Conservation (phyloP, 2,329 filamentous ascomycete genomes). For the Grosmannia clavigera region DNA sequence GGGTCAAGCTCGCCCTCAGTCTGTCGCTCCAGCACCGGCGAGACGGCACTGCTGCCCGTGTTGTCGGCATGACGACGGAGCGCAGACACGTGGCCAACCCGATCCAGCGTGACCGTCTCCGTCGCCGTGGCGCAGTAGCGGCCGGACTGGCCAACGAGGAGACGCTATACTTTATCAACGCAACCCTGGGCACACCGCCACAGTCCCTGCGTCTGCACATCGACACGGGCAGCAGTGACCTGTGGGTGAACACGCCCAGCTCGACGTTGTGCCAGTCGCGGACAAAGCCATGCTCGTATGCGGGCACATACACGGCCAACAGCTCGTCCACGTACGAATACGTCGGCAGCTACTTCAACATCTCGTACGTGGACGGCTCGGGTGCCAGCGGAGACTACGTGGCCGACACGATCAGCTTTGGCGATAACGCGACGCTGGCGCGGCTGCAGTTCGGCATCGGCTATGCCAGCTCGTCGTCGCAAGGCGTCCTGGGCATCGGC, state of each 20-base stretch:
- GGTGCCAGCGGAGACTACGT: conserved; percentile 69
- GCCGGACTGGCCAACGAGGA: conserved; percentile 45
- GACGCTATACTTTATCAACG: conserved; percentile 54
- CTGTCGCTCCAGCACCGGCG: conserved; percentile 19
- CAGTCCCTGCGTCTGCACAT: conserved; percentile 46
- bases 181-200: conserved; percentile 47
- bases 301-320: conserved; percentile 58
- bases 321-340: conserved; percentile 65
- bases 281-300: conserved; percentile 39
- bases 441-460: conserved; percentile 62
- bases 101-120: conserved; percentile 24
- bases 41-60: conserved; percentile 23
- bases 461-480: conserved; percentile 43
- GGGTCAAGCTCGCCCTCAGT: conserved; percentile 13
- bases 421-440: conserved; percentile 29
- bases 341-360: conserved; percentile 69
- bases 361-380: conserved; percentile 74
- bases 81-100: conserved; percentile 28
- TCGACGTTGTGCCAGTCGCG: conserved; percentile 46
- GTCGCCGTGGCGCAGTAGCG: conserved; percentile 30
- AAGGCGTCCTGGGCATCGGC: conserved; percentile 79
- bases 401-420: conserved; percentile 56
- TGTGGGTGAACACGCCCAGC: conserved; percentile 55
- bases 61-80: conserved; percentile 33
- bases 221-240: conserved; percentile 57